A percentile compares a stretch with the other conserved stretches of the same genome.
phyloP scores from a whole-genome alignment of 495 filamentous ascomycete species.

The Hypoxylon cercidicola region DNA sequence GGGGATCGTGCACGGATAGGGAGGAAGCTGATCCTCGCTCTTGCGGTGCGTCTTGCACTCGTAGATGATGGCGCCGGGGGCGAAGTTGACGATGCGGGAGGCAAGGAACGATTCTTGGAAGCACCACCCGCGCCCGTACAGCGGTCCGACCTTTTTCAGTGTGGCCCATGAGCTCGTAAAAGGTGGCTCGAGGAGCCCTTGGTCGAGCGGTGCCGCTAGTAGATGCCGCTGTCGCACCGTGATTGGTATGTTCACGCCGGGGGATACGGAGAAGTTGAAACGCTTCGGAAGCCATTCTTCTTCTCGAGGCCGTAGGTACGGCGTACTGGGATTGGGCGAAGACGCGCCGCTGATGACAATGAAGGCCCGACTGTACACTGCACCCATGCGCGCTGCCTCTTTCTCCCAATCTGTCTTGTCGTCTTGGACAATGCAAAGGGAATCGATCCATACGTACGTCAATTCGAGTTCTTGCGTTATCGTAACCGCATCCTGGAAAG shows the following conservation, averaged over 20 bases:
- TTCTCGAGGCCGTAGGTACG: constrained; percentile 19
- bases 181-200: constrained; percentile 30
- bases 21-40: constrained; percentile 32
- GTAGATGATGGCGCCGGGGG: constrained; percentile 28
- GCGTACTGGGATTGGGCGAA: constrained; percentile 27
- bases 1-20: constrained; percentile 24
- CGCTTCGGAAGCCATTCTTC: constrained; percentile 26
- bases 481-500: constrained; percentile 41
- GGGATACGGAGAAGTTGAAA: constrained; percentile 16
- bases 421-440: constrained; percentile 49
- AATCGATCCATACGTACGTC: constrained; percentile 49
- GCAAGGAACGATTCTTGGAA: constrained; percentile 35
- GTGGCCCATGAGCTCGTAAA: constrained; percentile 27
- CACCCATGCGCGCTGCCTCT: constrained; percentile 50
- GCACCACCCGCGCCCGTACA: constrained; percentile 31
- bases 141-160: constrained; percentile 26
- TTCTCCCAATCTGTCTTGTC: constrained; percentile 49
- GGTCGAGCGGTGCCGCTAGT: constrained; percentile 29
- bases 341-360: constrained; percentile 37
- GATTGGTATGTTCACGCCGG: constrained; percentile 17
- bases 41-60: constrained; percentile 28
- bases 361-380: constrained; percentile 36
- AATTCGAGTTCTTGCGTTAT: constrained; percentile 35
- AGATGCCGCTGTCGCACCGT: constrained; percentile 30
- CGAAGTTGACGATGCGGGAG: constrained; percentile 24